These are phyloP conservation scores for Dioscorea alata DNA, from an alignment of 106 monocot genomes.

Conservation along the genomic window DNA sequence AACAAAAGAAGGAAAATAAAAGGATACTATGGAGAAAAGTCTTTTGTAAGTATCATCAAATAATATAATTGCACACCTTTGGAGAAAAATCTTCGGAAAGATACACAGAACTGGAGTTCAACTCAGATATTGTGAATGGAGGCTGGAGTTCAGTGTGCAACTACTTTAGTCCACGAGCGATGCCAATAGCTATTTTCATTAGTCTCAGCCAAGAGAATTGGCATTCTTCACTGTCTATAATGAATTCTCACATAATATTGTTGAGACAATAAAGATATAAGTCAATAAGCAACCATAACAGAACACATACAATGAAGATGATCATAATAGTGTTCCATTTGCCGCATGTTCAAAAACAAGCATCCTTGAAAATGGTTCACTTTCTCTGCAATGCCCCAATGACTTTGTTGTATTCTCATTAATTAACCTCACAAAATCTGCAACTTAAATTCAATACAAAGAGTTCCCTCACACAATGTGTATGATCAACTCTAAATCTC, in stretches of 20 bases:
- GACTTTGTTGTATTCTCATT: constrained; percentile 76
- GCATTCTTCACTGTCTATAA: constrained; percentile 64
- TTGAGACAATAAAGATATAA: not conserved
- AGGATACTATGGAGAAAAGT: not conserved
- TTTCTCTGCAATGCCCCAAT: constrained; percentile 74
- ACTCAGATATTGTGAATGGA: constrained; percentile 67
- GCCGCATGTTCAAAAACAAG: constrained; percentile 89
- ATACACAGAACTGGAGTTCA: constrained; percentile 74
- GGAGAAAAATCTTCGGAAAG: constrained; percentile 98
- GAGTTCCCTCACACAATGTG: not conserved
- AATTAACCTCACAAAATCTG: constrained; percentile 56
- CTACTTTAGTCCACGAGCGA: constrained; percentile 74
- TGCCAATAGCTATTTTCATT: constrained; percentile 74
- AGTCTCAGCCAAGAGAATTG: constrained; percentile 87
- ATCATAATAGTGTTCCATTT: constrained; percentile 90
- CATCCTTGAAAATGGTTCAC: constrained; percentile 88
- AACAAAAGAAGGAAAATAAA: not conserved
- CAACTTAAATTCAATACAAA: constrained; percentile 44
- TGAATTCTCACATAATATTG: not conserved
- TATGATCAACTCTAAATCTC: not conserved
- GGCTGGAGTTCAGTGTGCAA: constrained; percentile 80
- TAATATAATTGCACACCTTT: constrained; percentile 47
- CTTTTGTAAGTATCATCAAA: too few relatives aligned
- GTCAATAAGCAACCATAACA: not conserved
- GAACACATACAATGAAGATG: constrained; percentile 79